Conservation (phyloP, 345 rosid genomes). For the Linum usitatissimum region DNA sequence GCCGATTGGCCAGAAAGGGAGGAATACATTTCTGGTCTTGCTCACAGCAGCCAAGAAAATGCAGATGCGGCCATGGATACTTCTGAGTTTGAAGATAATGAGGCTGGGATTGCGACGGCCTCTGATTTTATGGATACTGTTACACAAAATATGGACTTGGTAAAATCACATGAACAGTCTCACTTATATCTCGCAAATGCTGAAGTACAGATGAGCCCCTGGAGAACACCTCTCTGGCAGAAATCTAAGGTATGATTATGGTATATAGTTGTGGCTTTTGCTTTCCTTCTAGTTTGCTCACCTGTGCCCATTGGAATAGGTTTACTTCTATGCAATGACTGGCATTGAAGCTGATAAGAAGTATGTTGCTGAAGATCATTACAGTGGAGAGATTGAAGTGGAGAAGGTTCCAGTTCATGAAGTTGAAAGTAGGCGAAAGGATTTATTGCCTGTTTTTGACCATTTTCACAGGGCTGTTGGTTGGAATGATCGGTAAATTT, state of each 20-base stretch:
- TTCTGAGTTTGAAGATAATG: slow-evolving; percentile 46
- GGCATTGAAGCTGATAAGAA: slow-evolving; percentile 22
- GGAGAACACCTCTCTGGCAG: slow-evolving; percentile 82
- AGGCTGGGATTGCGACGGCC: slow-evolving; percentile 12
- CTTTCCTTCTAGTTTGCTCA: neutral
- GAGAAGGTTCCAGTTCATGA: slow-evolving; percentile 56
- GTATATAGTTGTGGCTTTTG: neutral
- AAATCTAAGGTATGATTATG: slow-evolving; percentile 51
- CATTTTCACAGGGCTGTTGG: slow-evolving; percentile 46
- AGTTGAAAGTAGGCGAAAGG: slow-evolving; percentile 70
- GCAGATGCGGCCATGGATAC: slow-evolving; percentile 32
- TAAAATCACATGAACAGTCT: slow-evolving; percentile 49
- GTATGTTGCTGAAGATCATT: slow-evolving; percentile 18
- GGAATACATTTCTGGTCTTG: slow-evolving; percentile 60
- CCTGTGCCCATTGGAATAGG: slow-evolving; percentile 21
- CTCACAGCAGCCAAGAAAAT: slow-evolving; percentile 32
- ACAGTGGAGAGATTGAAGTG: slow-evolving; percentile 61
- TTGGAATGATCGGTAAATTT: slow-evolving; percentile 52
- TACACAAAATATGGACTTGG: slow-evolving; percentile 5
- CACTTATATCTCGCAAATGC: slow-evolving; percentile 81
- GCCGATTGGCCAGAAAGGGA: slow-evolving; percentile 94
- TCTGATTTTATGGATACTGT: neutral
- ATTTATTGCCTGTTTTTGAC: slow-evolving; percentile 70
- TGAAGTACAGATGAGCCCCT: slow-evolving; percentile 72
- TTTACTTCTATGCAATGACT: slow-evolving; percentile 55